Evolutionary conservation across 2,329 filamentous ascomycete species (phyloP).

Genomic region (Metarhizium sp.): DNA sequence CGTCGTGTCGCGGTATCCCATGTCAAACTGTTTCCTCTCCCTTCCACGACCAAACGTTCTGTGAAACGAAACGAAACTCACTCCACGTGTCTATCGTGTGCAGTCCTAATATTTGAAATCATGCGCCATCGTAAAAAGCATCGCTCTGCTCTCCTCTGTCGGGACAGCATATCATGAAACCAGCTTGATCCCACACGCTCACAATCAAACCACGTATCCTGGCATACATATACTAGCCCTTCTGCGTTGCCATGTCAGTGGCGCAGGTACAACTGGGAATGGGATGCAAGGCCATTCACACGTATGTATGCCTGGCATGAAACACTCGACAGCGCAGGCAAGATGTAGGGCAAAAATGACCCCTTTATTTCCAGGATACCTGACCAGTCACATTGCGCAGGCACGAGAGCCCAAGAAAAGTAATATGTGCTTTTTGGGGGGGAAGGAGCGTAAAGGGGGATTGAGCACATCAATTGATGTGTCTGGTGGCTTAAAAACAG

Average conservation of each 20-base stretch:
- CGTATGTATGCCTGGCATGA: too few relatives aligned
- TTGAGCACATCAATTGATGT: too few relatives aligned
- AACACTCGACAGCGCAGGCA: not conserved
- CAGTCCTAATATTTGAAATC: not conserved
- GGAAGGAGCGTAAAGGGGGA: not conserved
- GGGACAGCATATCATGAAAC: not conserved
- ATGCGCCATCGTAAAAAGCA: not conserved
- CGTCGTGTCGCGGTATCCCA: not conserved
- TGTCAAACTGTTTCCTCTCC: not conserved
- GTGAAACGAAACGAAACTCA: not conserved
- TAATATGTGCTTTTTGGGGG: too few relatives aligned
- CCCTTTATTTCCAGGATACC: not conserved
- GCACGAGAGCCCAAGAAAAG: too few relatives aligned
- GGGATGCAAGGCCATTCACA: too few relatives aligned
- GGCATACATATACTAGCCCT: not conserved
- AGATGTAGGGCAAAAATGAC: not conserved
- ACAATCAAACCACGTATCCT: not conserved
- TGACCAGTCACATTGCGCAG: not conserved
- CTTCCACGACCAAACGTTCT: not conserved
- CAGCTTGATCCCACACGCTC: not conserved
- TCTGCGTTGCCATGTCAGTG: not conserved
- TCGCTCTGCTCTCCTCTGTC: not conserved
- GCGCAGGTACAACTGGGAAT: not conserved
- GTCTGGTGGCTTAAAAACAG: not conserved
- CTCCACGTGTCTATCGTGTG: not conserved